These are phyloP conservation scores for Solanum megistacrolobum DNA, from an alignment of 257 asterid genomes.

Conservation along the genomic window DNA sequence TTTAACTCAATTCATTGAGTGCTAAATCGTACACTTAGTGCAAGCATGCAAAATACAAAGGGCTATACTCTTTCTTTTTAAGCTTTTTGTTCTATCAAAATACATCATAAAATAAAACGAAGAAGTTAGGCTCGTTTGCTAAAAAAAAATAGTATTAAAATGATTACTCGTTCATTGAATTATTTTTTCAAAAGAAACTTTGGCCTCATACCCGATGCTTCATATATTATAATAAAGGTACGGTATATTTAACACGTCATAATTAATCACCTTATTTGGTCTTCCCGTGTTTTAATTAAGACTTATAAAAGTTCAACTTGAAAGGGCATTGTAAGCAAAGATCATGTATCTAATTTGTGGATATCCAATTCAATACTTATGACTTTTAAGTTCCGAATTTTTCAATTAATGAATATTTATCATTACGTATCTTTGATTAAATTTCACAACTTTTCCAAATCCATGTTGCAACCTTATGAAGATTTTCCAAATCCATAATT, in stretches of 20 bases:
- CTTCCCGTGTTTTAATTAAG: not conserved
- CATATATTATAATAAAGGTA: not conserved
- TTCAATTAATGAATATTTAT: not conserved
- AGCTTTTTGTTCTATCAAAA: not conserved
- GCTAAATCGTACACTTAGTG: not conserved
- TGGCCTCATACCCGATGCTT: not conserved
- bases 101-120: not conserved
- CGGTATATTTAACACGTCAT: not conserved
- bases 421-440: not conserved
- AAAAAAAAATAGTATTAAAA: not conserved
- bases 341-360: not conserved
- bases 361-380: not conserved
- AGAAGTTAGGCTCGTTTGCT: not conserved
- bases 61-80: not conserved
- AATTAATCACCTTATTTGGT: not conserved
- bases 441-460: not conserved
- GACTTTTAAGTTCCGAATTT: not conserved
- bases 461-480: not conserved
- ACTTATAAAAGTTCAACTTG: not conserved
- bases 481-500: not conserved
- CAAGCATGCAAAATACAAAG: not conserved
- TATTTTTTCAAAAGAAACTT: not conserved
- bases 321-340: not conserved
- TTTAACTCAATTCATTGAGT: not conserved
- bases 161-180: not conserved